Evolutionary conservation across 371 early-diverging fungal genomes (phyloP), one percentile per base, ranked within the genome.

Genomic region (Cladochytrium tenue): DNA sequence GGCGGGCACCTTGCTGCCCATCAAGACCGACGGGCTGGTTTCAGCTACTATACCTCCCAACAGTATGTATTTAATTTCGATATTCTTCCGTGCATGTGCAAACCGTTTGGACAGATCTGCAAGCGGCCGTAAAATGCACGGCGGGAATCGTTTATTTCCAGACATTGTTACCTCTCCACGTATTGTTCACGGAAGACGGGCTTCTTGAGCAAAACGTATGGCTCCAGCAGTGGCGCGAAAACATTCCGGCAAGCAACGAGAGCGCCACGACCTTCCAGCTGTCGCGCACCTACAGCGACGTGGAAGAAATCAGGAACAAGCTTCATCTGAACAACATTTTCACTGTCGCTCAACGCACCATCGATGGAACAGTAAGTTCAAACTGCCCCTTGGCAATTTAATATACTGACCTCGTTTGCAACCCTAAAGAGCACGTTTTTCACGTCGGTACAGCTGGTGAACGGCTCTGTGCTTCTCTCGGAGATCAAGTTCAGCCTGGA

Each of bases 81-180:
- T 33, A 4, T 3, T 13, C 30, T 13, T 25, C 7, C 10, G 30
- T 25, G 10, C 55, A 15, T 55, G 26, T 7, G 26, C 26, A 55
- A 25, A 15, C 26, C 26, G 26, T 63, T 64, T 17, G 3, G 50
- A 25, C 36, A 76, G 80, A 80, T 52, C 56, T 80, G 25, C 81
- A 81, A 68, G 69, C 82, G 20, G 84, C 84, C 1, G 17, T 84
- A 5, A 82, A 84, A 61, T 75, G 67, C 65, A 73, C 60, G 35
- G 66, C 62, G 13, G 79, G 80, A 10, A 77, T 84, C 13, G 32
- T 72, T 23, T 84, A 82, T 58, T 78, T 82, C 58, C 81, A 79
- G 53, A 62, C 75, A 1, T 63, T 61, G 30, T 43, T 81, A 2
- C 81, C 82, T 2, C 52, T 83, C 30, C 62, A 81, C 51, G 65